Evolutionary conservation across 176 grass and related monocot genomes (phyloP), one percentile per base, ranked within the genome.

Genomic region (Oryza glaberrima): DNA sequence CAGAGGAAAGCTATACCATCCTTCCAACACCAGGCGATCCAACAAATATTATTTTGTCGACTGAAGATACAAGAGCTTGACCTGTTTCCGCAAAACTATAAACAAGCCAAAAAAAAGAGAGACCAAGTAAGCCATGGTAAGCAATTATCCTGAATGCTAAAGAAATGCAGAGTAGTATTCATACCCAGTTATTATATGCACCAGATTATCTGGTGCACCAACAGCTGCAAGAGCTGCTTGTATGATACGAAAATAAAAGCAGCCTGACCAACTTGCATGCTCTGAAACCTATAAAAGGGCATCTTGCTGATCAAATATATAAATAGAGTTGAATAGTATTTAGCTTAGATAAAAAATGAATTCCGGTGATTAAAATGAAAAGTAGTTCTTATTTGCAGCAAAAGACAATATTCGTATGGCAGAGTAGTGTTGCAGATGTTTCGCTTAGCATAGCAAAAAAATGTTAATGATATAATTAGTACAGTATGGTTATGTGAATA

Each of bases 31-130:
- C 90, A 88, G 96, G 96, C 69, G 96, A 99, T 78, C 96, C 96
- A 88, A 99, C 96, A 92, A 99, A 99, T 87, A 96, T 99, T 70
- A 96, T 96, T 91, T 99, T 99, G 88, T 99, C 96, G 7, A 91
- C 91, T 60, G 96, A 96, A 69, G 96, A 96, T 49, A 99, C 93
- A 86, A 99, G 93, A 77, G 96, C 90, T 83, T 99, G 96, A 79
- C 93, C 96, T 54, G 93, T 99, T 94, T 94, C 96, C 5, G 90
- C 91, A 91, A 94, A 99, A 85, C 96, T 99, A 77, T 47, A 70
- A 60, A 49, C 16, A 47, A 81, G 63, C 1, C n/a, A 23, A 79
- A 88, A 72, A 72, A 72, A 79, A 77, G 65, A 11, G 20, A 78
- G 69, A 11, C 11, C 23, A 45, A 46, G 43, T 66, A 51, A 88